Evolutionary conservation across 306 rosid genomes (phyloP).

Genomic region (Lathyrus aphaca): DNA sequence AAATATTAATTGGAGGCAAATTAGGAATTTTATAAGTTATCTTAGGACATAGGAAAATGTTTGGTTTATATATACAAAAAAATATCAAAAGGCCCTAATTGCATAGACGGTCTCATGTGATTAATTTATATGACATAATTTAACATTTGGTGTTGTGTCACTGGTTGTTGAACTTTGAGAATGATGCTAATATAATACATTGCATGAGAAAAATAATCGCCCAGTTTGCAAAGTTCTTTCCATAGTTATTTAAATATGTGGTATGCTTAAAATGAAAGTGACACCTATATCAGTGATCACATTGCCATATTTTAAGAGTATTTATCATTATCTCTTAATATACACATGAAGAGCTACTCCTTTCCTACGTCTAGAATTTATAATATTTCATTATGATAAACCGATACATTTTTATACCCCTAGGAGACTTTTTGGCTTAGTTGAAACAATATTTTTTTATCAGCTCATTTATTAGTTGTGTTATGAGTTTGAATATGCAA

Average conservation of each 20-base stretch:
- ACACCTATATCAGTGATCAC: conserved; percentile 22
- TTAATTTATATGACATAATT: conserved; percentile 19
- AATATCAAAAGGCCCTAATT: conserved; percentile 45
- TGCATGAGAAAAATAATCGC: conserved; percentile 13
- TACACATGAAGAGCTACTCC: not conserved
- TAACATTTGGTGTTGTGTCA: conserved; percentile 32
- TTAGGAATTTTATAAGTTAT: conserved; percentile 22
- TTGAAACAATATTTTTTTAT: no score
- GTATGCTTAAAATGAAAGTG: conserved; percentile 33
- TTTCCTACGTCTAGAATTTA: no score
- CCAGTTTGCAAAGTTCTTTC: conserved; percentile 38
- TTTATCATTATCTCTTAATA: conserved; percentile 2
- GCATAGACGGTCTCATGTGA: conserved; percentile 41
- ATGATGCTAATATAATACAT: conserved; percentile 18
- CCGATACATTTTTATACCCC: no score
- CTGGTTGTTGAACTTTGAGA: conserved; percentile 14
- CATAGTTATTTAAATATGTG: conserved; percentile 39
- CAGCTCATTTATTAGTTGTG: no score
- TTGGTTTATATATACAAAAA: conserved; percentile 34
- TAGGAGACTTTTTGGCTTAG: no score
- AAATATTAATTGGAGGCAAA: conserved; percentile 13
- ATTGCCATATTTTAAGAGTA: not conserved
- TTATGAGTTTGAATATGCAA: no score
- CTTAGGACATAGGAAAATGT: not conserved
- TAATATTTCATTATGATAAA: no score